Evolutionary conservation across 225 moss, liverwort and hornwort genomes (phyloP), one percentile per base, ranked within the genome.

Genomic region (Ulota crispa): DNA sequence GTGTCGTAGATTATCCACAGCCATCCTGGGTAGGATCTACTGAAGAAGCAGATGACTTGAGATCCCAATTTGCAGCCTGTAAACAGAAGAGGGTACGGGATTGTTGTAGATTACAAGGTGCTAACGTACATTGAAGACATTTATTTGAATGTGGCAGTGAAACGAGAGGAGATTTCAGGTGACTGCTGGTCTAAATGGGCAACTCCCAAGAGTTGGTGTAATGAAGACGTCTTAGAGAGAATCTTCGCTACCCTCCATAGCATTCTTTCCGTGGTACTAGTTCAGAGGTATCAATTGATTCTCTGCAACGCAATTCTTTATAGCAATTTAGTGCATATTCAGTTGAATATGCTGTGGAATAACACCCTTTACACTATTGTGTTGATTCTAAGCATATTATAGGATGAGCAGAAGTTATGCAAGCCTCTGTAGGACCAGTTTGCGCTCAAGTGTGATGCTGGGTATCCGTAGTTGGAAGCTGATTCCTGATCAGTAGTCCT

Each of bases 111-210:
- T 41, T 79, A 73, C 70, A 78, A 42, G 26, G 30, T 63, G 77
- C 41, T 37, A 21, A 55, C 79, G 43, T 69, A 79, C 81, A 86
- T 87, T 87, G 71, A 85, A 89, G 69, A 32, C 69, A 77, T 82
- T 73, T 82, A 80, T 70, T 77, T 87, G 85, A 73, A 82, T 87
- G 89, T 87, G 87, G 85, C 89, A 89, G 87, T 87, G 87, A 87
- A 37, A 77, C 82, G 84, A 74, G 84, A 80, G 87, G 37, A 85
- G 80, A 59, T 9, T 9, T 70, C 60, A 31, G 78, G 76, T 69
- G 84, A 71, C 78, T 57, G 39, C 65, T 27, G 50, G 73, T 82
- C 77, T 87, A 80, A 65, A 69, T 82, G 89, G 5, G 82, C 72
- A 43, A 78, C 82, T 64, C 52, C 42, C 76, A 57, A 80, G 79